Conservation (phyloP, 2,329 filamentous ascomycete species). For the Rhinocladiella similis region DNA sequence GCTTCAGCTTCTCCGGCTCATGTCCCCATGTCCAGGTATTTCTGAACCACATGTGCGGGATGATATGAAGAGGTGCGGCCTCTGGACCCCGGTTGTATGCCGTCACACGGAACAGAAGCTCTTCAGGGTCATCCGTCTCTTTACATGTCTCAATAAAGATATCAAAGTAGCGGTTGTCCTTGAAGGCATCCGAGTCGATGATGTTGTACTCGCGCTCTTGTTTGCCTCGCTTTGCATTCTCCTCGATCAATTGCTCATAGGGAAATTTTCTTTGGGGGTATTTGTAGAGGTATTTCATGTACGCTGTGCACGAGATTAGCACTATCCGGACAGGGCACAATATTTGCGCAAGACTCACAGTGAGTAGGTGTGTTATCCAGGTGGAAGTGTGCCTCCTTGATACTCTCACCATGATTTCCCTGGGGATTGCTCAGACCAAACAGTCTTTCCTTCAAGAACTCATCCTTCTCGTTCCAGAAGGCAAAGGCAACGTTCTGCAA, state of each 20-base stretch:
- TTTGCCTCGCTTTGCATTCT: constrained; percentile 76
- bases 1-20: constrained; percentile 74
- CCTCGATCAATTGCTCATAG: constrained; percentile 81
- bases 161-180: constrained; percentile 92
- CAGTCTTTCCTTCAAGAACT: constrained; percentile 90
- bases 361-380: constrained; percentile 83
- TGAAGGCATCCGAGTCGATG: constrained; percentile 82
- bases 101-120: constrained; percentile 89
- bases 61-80: constrained; percentile 84
- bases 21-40: constrained; percentile 97
- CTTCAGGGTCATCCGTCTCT: constrained; percentile 86
- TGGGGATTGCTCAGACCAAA: constrained; percentile 96
- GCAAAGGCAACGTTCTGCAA: constrained; percentile 90
- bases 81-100: constrained; percentile 95
- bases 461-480: constrained; percentile 97
- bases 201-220: constrained; percentile 88
- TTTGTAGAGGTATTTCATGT: constrained; percentile 99
- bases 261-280: constrained; percentile 91
- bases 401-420: constrained; percentile 93
- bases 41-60: constrained; percentile 94
- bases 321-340: background rate
- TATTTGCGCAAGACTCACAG: constrained; percentile 38
- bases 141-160: constrained; percentile 97
- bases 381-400: constrained; percentile 97
- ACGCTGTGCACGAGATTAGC: constrained; percentile 48